Percentiles rank a stretch among this genome's conserved stretches.
Evolutionary conservation across 495 filamentous ascomycete genomes (phyloP).

Genomic region (Elaphomyces granulatus): DNA sequence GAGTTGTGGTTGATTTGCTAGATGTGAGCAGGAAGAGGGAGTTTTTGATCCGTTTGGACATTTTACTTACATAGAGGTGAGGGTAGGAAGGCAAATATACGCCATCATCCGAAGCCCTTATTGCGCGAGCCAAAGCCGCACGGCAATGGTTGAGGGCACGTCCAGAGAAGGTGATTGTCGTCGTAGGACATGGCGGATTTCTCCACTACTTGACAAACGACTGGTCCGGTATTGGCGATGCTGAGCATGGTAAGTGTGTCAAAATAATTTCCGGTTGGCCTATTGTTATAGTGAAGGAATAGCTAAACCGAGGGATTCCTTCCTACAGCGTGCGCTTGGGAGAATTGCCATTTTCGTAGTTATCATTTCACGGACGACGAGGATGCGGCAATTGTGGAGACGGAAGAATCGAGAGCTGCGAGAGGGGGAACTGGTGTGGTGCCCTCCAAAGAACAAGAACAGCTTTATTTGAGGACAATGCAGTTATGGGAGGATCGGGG

Average conservation of each 20-base stretch:
- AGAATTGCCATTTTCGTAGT: conserved; percentile 3
- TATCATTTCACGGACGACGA: conserved; percentile 19
- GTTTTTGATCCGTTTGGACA: too few species aligned
- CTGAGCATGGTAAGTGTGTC: conserved; percentile 3
- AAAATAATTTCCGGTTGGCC: neutral
- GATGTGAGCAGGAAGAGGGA: too few species aligned
- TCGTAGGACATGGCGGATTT: conserved; percentile 48
- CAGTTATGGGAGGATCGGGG: conserved; percentile 5
- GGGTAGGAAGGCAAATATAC: conserved; percentile 31
- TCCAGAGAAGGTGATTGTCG: conserved; percentile 38
- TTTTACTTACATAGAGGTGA: too few species aligned
- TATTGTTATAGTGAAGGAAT: neutral
- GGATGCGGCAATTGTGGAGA: conserved; percentile 49
- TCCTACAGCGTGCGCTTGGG: conserved; percentile 3
- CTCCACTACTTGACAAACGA: conserved; percentile 61
- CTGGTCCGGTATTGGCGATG: conserved; percentile 24
- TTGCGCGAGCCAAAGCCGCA: conserved; percentile 40
- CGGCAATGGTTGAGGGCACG: conserved; percentile 41
- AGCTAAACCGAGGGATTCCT: neutral
- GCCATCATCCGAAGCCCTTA: conserved; percentile 34
- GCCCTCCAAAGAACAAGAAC: conserved; percentile 1
- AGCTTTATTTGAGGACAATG: conserved; percentile 3
- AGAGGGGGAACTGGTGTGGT: neutral
- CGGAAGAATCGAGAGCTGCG: conserved; percentile 37
- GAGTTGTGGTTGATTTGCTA: too few species aligned